Evolutionary conservation across 1,139 yeast genomes (phyloP), one percentile per base, ranked within the genome.

Genomic region (Yamadazyma dushanensis): DNA sequence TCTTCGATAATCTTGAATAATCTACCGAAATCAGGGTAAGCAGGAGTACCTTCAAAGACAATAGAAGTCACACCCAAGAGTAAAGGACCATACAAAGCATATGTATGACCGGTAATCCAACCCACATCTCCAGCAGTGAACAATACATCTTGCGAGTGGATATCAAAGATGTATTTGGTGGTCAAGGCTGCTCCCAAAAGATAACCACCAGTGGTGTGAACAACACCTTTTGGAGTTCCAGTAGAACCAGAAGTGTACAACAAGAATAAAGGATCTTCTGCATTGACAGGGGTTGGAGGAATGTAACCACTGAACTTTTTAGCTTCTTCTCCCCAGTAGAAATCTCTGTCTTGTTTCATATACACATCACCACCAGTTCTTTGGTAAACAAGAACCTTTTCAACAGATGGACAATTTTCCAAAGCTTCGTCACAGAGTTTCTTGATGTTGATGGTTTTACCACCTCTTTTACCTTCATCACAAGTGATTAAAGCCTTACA

Each of bases 71-170:
- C 88, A 55, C 95, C 95, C 48, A 73, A 73, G 37, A 82, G 64
- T 50, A 85, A 70, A 16, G 95, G 95, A 36, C 94, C 95, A 54
- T 85, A 85, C 32, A 84, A 87, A 27, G 78, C 87, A 56, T 84
- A 85, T 2, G 92, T 78, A 62, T 85, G 95, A 37, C 95, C 95
- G 8, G 94, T 84, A 52, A 85, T 83, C 95, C 95, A 85, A 47
- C 95, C 95, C 41, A 85, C 79, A 58, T 85, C 95, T 53, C 94
- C 95, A 14, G 94, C 94, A 9, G 94, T 84, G 66, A 85, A 85
- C 41, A 85, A 63, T 20, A 77, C 66, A 54, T 85, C 95, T 30
- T 79, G 80, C 44, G 73, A 76, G 51, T 83, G 90, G 31, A 83
- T 76, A 56, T 85, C 94, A 61, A 85, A 85, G 26, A 81, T 78